phyloP scores from a whole-genome alignment of 169 alveolate genomes.

The Plasmodium cynomolgi region DNA sequence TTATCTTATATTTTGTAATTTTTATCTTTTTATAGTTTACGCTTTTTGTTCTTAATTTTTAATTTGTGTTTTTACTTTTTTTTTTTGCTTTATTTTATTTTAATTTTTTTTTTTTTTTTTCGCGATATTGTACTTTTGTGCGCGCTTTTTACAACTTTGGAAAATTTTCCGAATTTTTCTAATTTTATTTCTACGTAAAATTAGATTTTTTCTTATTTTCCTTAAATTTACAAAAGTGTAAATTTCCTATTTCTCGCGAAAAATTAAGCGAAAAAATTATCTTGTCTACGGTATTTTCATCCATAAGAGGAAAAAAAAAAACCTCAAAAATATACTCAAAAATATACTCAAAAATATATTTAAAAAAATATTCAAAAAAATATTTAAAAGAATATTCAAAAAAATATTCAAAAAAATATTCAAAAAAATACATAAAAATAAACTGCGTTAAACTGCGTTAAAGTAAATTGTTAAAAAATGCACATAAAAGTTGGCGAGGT shows the following conservation, averaged over 20 bases:
- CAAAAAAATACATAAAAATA: background rate
- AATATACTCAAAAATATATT: background rate
- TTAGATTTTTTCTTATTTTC: conserved; percentile 5
- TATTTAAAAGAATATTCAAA: background rate
- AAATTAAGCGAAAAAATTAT: background rate
- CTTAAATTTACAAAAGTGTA: conserved; percentile 4
- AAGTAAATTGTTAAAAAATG: background rate
- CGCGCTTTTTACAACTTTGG: conserved; percentile 10
- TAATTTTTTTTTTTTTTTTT: background rate
- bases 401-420: background rate
- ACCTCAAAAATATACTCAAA: background rate
- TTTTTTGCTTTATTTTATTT: background rate
- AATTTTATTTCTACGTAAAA: conserved; percentile 7
- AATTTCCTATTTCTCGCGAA: conserved; percentile 12
- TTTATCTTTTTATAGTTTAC: background rate
- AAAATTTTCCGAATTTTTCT: background rate
- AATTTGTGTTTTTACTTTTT: background rate
- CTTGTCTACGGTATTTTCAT: conserved; percentile 8
- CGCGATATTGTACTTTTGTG: background rate
- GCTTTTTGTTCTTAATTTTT: background rate
- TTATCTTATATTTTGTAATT: too few relatives aligned
- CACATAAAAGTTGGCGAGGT: background rate
- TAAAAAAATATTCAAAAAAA: background rate
- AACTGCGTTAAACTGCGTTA: background rate
- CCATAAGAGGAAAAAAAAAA: conserved; percentile 3